Percentiles rank a stretch among this genome's conserved stretches.
phyloP scores from a whole-genome alignment of 2,329 filamentous ascomycete genomes.

The Colletotrichum euphorbiae region DNA sequence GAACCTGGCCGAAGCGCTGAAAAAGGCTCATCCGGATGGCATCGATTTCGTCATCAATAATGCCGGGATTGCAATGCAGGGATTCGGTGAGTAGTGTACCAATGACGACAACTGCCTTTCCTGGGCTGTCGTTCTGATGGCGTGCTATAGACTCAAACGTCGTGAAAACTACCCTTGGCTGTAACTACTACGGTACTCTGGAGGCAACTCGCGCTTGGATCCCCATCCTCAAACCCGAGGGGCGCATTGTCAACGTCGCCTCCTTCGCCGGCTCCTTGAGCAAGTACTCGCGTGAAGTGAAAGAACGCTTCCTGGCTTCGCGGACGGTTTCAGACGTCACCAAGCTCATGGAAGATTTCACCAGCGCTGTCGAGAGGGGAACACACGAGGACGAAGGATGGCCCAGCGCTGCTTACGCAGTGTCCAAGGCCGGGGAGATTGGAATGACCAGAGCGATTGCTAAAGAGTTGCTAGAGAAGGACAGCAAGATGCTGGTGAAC shows the following conservation, averaged over 20 bases:
- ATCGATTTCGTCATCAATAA: constrained; percentile 67
- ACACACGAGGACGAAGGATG: constrained; percentile 60
- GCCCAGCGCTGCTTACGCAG: constrained; percentile 61
- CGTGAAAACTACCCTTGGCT: constrained; percentile 60
- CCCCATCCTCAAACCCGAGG: constrained; percentile 56
- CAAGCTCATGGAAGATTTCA: constrained; percentile 61
- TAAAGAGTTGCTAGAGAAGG: constrained; percentile 46
- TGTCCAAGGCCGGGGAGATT: constrained; percentile 58
- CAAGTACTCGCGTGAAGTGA: constrained; percentile 58
- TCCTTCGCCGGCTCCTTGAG: constrained; percentile 57
- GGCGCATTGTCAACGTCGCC: constrained; percentile 62
- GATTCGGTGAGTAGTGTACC: constrained; percentile 51
- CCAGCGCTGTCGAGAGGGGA: constrained; percentile 56
- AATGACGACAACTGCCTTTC: background rate
- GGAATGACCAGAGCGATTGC: constrained; percentile 54
- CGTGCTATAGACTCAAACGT: constrained; percentile 48
- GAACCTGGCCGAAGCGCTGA: constrained; percentile 54
- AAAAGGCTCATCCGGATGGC: constrained; percentile 58
- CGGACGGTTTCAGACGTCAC: constrained; percentile 57
- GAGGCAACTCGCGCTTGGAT: constrained; percentile 57
- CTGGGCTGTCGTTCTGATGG: background rate
- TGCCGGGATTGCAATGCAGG: constrained; percentile 60
- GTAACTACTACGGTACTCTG: constrained; percentile 65
- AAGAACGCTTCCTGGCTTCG: constrained; percentile 54
- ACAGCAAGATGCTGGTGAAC: constrained; percentile 49